These are phyloP conservation scores for Trichoderma sp. DNA, from an alignment of 2,329 filamentous ascomycete genomes.

Conservation along the genomic window DNA sequence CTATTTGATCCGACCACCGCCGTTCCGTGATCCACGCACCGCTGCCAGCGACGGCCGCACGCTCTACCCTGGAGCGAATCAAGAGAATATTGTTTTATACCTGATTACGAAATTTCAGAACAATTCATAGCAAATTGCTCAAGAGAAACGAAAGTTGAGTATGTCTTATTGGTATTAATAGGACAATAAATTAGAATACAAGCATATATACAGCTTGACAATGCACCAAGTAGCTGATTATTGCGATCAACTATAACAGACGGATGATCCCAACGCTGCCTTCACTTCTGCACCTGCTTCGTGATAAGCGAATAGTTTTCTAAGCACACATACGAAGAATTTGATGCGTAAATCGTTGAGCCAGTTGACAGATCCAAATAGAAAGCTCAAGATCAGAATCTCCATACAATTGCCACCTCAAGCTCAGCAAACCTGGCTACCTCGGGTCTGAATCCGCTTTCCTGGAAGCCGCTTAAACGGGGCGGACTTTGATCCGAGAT, in stretches of 20 bases:
- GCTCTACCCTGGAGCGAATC: background rate
- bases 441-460: background rate
- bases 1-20: accelerated
- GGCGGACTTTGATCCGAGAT: slow-evolving; percentile 5
- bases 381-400: background rate
- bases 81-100: background rate
- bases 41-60: background rate
- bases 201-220: too few relatives aligned
- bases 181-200: background rate
- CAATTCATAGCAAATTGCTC: background rate
- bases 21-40: background rate
- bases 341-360: background rate
- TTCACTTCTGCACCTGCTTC: too few relatives aligned
- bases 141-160: background rate
- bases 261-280: too few relatives aligned
- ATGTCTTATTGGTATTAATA: too few relatives aligned
- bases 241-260: too few relatives aligned
- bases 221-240: too few relatives aligned
- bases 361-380: background rate
- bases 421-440: background rate
- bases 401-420: background rate
- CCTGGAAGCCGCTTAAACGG: background rate
- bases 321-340: background rate
- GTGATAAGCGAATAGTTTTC: too few relatives aligned
- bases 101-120: background rate